Evolutionary conservation across 441 rosid species (phyloP).

Genomic region (Mallotus repandus): DNA sequence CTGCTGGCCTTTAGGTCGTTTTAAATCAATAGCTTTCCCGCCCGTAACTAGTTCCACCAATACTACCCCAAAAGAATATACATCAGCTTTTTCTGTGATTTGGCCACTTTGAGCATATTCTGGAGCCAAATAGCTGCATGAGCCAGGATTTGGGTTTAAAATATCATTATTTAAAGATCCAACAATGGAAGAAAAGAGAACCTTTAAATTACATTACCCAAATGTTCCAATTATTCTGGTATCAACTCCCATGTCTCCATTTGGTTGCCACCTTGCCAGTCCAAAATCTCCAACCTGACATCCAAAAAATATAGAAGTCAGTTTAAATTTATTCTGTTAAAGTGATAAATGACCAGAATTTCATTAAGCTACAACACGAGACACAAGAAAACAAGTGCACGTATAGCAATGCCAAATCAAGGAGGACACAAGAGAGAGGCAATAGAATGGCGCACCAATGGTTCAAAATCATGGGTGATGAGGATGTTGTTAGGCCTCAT

Average conservation of each 20-base stretch:
- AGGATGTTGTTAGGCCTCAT: conserved; percentile 99
- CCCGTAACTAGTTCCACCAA: conserved; percentile 91
- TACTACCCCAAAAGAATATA: conserved; percentile 93
- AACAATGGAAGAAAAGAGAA: neutral
- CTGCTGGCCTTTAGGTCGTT: conserved; percentile 92
- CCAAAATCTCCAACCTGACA: conserved; percentile 98
- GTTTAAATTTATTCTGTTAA: neutral
- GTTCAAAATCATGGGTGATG: conserved; percentile 94
- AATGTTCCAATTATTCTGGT: conserved; percentile 97
- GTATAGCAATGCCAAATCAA: neutral
- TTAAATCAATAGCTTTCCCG: conserved; percentile 83
- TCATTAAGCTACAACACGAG: neutral
- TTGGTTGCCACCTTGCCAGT: conserved; percentile 98
- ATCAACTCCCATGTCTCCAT: conserved; percentile 84
- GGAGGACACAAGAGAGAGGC: conserved; percentile 3
- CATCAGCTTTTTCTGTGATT: conserved; percentile 94
- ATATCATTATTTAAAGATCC: conserved; percentile 6
- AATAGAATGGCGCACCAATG: conserved; percentile 53
- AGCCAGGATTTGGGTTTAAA: conserved; percentile 16
- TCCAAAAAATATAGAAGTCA: conserved; percentile 17
- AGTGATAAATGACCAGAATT: too few relatives aligned
- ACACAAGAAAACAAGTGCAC: conserved; percentile 3
- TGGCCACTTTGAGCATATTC: conserved; percentile 97
- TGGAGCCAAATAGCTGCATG: conserved; percentile 86
- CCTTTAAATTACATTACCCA: conserved; percentile 51